phyloP scores from a whole-genome alignment of 768 basidiomycete species.

The Chalciporus pseudorubinellus region DNA sequence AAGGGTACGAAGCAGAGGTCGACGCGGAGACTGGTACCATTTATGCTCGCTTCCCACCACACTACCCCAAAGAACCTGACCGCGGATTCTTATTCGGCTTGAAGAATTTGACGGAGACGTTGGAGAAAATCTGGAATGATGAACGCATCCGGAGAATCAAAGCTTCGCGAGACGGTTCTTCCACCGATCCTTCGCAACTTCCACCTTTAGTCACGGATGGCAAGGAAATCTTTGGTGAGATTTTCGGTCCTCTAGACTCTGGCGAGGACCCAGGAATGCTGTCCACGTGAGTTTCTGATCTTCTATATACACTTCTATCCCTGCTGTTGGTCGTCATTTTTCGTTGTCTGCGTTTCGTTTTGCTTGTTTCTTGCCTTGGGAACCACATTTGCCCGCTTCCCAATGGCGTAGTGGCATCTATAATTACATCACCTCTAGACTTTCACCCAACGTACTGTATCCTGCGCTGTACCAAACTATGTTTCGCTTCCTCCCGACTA shows the following conservation, averaged over 20 bases:
- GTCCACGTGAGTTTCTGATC: constrained; percentile 52
- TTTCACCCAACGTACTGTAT: constrained; percentile 2
- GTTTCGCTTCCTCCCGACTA: constrained; percentile 12
- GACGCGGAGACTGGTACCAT: constrained; percentile 82
- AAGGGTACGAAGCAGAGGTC: constrained; percentile 79
- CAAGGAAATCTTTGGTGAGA: constrained; percentile 76
- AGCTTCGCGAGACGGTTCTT: constrained; percentile 55
- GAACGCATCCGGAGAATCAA: constrained; percentile 74
- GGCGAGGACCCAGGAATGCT: constrained; percentile 75
- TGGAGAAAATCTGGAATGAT: constrained; percentile 86
- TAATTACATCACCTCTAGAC: constrained; percentile 10
- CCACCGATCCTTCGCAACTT: constrained; percentile 46
- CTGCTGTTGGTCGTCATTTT: neutral
- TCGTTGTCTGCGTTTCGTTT: neutral
- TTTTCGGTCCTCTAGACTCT: constrained; percentile 49
- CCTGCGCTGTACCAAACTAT: neutral
- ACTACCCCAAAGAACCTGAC: constrained; percentile 85
- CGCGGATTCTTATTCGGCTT: constrained; percentile 92
- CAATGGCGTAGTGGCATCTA: neutral
- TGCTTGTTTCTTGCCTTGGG: neutral
- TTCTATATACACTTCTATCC: neutral
- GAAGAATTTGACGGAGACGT: constrained; percentile 69
- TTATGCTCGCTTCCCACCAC: constrained; percentile 93
- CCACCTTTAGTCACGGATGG: constrained; percentile 67
- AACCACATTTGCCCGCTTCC: neutral